A percentile compares a stretch with the other conserved stretches of the same genome.
These are phyloP conservation scores for Eremomyces bilateralis DNA, from an alignment of 495 filamentous ascomycete species.

Conservation along the genomic window DNA sequence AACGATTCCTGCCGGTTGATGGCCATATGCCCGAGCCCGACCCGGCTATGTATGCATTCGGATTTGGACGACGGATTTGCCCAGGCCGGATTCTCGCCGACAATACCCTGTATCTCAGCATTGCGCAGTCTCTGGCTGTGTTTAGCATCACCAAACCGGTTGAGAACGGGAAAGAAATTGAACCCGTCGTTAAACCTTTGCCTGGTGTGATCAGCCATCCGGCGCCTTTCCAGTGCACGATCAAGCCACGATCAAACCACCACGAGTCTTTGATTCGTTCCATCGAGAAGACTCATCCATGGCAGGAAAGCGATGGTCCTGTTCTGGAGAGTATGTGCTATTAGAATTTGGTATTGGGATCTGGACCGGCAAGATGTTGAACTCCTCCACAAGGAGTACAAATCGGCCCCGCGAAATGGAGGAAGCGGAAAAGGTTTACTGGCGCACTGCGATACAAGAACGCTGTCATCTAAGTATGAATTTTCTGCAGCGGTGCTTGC, in stretches of 20 bases:
- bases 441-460: too few species aligned
- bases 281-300: constrained; percentile 23
- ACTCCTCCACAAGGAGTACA: too few species aligned
- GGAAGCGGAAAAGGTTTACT: too few species aligned
- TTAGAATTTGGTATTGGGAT: too few species aligned
- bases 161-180: constrained; percentile 6
- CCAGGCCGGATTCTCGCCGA: constrained; percentile 12
- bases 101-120: constrained; percentile 8
- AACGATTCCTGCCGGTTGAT: constrained; percentile 8
- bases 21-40: constrained; percentile 8
- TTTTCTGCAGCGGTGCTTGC: too few species aligned
- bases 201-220: constrained; percentile 20
- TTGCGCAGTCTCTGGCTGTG: constrained; percentile 9
- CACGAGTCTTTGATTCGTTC: constrained; percentile 17
- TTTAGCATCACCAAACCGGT: constrained; percentile 6
- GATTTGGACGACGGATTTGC: constrained; percentile 9
- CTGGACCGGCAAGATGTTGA: too few species aligned
- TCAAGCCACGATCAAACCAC: constrained; percentile 15
- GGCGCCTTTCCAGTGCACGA: constrained; percentile 14
- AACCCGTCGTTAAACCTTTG: constrained; percentile 11
- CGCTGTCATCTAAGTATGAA: too few species aligned
- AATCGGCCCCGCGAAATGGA: too few species aligned
- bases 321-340: constrained; percentile 3
- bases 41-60: constrained; percentile 12
- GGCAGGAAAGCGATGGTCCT: constrained; percentile 23